A percentile compares a stretch with the other conserved stretches of the same genome.
These are phyloP conservation scores for Penicillium simplicissimum DNA, from an alignment of 495 filamentous ascomycete species.

Conservation along the genomic window DNA sequence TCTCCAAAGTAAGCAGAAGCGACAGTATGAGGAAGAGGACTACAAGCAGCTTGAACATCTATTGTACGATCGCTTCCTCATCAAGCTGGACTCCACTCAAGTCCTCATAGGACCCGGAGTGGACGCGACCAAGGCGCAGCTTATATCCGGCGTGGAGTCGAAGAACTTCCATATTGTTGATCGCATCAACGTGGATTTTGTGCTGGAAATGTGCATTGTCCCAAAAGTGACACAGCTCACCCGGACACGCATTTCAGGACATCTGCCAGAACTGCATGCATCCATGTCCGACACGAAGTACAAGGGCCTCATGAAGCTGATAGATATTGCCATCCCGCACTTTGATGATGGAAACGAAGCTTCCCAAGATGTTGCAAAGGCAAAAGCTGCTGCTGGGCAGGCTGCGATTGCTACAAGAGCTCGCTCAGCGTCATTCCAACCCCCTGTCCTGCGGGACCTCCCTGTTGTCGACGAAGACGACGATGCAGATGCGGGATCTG, in stretches of 20 bases:
- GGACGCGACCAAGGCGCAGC: conserved; percentile 82
- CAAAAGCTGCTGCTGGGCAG: conserved; percentile 31
- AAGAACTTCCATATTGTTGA: conserved; percentile 89
- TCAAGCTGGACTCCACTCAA: conserved; percentile 92
- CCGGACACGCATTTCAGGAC: conserved; percentile 84
- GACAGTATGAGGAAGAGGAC: conserved; percentile 85
- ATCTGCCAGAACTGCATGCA: conserved; percentile 88
- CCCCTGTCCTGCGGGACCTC: conserved; percentile 66
- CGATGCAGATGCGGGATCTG: conserved; percentile 64
- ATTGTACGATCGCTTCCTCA: conserved; percentile 93
- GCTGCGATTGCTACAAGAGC: conserved; percentile 39
- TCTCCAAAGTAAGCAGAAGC: conserved; percentile 85
- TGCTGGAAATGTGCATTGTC: conserved; percentile 86
- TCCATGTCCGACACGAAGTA: conserved; percentile 93
- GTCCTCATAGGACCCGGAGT: conserved; percentile 94
- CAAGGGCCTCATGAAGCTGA: conserved; percentile 91
- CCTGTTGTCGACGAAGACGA: conserved; percentile 78
- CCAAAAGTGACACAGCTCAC: conserved; percentile 94
- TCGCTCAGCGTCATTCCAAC: conserved; percentile 63
- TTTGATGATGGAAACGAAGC: conserved; percentile 57
- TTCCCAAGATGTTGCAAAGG: conserved; percentile 23
- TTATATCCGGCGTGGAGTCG: conserved; percentile 65
- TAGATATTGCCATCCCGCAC: conserved; percentile 91
- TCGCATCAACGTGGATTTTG: conserved; percentile 94
- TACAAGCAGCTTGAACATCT: conserved; percentile 81